Percentiles rank a stretch among this genome's conserved stretches.
phyloP scores from a whole-genome alignment of 768 basidiomycete species.

The Termitomyces sp. region DNA sequence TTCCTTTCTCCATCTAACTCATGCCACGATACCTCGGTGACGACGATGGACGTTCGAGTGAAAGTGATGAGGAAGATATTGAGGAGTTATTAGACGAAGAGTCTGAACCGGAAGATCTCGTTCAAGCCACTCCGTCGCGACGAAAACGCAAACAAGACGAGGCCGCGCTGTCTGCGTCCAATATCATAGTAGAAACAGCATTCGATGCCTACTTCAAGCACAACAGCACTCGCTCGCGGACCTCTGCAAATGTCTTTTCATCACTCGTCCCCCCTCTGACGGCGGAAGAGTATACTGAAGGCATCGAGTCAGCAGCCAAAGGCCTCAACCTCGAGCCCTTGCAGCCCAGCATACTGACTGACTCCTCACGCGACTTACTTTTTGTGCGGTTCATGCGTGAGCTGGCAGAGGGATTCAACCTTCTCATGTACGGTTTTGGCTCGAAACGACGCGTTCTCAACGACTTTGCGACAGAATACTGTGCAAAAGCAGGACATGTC shows the following conservation, averaged over 20 bases:
- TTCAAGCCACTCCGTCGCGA: slow-evolving; percentile 6
- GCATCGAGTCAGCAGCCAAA: slow-evolving; percentile 30
- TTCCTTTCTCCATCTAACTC: not conserved
- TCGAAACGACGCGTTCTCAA: slow-evolving; percentile 81
- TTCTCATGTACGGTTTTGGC: slow-evolving; percentile 86
- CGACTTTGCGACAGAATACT: slow-evolving; percentile 58
- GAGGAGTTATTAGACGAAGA: slow-evolving; percentile 16
- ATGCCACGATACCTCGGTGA: slow-evolving; percentile 7
- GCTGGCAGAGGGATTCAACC: slow-evolving; percentile 80
- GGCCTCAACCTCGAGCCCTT: slow-evolving; percentile 26
- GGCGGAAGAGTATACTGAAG: slow-evolving; percentile 54
- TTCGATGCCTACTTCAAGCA: slow-evolving; percentile 88
- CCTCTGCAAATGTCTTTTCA: slow-evolving; percentile 81
- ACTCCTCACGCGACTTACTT: slow-evolving; percentile 31
- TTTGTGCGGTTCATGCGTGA: slow-evolving; percentile 68
- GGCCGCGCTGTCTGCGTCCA: slow-evolving; percentile 16
- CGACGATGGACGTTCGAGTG: slow-evolving; percentile 12
- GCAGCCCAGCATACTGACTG: slow-evolving; percentile 30
- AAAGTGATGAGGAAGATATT: slow-evolving; percentile 14
- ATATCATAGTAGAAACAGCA: slow-evolving; percentile 56
- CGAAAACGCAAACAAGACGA: slow-evolving; percentile 14
- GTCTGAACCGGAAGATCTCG: slow-evolving; percentile 12
- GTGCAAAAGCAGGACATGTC: slow-evolving; percentile 63
- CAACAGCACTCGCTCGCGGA: slow-evolving; percentile 58
- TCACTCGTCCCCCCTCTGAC: slow-evolving; percentile 67